Percentiles rank a stretch among this genome's conserved stretches.
Evolutionary conservation across 306 rosid genomes (phyloP).

Genomic region (Prosopis cineraria): DNA sequence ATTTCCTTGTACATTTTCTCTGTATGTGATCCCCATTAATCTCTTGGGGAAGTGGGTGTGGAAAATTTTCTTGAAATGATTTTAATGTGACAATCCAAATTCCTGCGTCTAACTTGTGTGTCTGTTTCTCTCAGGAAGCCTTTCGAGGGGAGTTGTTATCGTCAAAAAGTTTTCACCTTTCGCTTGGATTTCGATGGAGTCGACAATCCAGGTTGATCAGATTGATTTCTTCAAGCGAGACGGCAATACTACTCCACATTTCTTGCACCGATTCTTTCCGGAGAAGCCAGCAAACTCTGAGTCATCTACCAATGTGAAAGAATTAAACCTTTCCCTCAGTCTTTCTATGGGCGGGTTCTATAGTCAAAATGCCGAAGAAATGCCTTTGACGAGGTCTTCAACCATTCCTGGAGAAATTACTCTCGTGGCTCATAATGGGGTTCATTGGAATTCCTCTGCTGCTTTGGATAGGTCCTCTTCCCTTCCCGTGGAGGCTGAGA

Average conservation of each 20-base stretch:
- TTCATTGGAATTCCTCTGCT: background rate
- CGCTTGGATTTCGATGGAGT: slow-evolving; percentile 42
- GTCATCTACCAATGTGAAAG: background rate
- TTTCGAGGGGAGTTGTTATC: slow-evolving; percentile 5
- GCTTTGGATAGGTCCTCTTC: slow-evolving; percentile 18
- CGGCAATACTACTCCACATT: background rate
- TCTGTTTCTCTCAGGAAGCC: slow-evolving; percentile 4
- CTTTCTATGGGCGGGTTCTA: slow-evolving; percentile 28
- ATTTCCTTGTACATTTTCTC: background rate
- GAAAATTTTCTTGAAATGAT: background rate
- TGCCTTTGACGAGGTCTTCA: slow-evolving; percentile 29
- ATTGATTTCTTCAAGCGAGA: background rate
- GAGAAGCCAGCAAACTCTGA: background rate
- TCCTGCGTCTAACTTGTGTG: background rate
- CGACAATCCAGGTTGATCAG: slow-evolving; percentile 11
- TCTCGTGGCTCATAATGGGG: background rate
- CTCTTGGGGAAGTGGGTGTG: background rate
- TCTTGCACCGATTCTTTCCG: slow-evolving; percentile 8
- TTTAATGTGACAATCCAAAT: background rate
- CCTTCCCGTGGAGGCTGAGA: slow-evolving; percentile 26
- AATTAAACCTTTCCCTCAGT: slow-evolving; percentile 35
- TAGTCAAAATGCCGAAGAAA: slow-evolving; percentile 28
- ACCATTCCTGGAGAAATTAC: slow-evolving; percentile 14
- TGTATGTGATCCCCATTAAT: background rate
- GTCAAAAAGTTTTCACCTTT: slow-evolving; percentile 11